phyloP scores from a whole-genome alignment of 345 rosid species.

The Heritiera fomes region DNA sequence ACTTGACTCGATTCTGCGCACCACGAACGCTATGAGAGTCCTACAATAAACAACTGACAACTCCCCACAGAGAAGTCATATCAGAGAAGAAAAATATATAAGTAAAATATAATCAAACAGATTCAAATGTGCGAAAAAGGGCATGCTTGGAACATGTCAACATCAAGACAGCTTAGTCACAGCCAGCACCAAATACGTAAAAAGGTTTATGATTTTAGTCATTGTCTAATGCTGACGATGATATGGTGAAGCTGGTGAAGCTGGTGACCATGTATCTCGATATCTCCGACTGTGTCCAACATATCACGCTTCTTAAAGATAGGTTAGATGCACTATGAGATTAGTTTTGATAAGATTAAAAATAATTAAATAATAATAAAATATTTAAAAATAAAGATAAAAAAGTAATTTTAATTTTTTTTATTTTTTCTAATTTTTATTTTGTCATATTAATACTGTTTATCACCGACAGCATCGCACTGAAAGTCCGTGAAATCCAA shows the following conservation, averaged over 20 bases:
- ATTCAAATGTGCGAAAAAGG: not conserved
- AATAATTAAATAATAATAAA: too few relatives aligned
- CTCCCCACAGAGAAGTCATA: not conserved
- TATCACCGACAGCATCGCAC: too few relatives aligned
- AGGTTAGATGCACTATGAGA: too few relatives aligned
- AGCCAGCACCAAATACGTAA: slow-evolving; percentile 3
- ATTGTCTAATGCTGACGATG: not conserved
- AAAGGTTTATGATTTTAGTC: slow-evolving; percentile 12
- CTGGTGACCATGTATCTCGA: too few relatives aligned
- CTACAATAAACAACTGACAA: not conserved
- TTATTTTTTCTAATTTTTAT: too few relatives aligned
- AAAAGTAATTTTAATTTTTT: too few relatives aligned
- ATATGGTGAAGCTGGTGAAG: not conserved
- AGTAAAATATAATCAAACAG: not conserved
- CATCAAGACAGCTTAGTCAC: slow-evolving; percentile 32
- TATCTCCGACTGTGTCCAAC: slow-evolving; percentile 21
- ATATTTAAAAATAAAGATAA: too few relatives aligned
- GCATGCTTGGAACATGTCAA: slow-evolving; percentile 17
- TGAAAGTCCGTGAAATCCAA: too few relatives aligned
- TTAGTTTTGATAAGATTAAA: too few relatives aligned
- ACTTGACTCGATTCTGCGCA: not conserved
- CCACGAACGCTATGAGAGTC: not conserved
- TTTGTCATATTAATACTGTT: too few relatives aligned
- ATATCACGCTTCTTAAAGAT: slow-evolving; percentile 16
- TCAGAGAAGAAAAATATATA: not conserved